These are phyloP conservation scores for Alternaria brassicae DNA, from an alignment of 2,329 filamentous ascomycete genomes.

Conservation along the genomic window DNA sequence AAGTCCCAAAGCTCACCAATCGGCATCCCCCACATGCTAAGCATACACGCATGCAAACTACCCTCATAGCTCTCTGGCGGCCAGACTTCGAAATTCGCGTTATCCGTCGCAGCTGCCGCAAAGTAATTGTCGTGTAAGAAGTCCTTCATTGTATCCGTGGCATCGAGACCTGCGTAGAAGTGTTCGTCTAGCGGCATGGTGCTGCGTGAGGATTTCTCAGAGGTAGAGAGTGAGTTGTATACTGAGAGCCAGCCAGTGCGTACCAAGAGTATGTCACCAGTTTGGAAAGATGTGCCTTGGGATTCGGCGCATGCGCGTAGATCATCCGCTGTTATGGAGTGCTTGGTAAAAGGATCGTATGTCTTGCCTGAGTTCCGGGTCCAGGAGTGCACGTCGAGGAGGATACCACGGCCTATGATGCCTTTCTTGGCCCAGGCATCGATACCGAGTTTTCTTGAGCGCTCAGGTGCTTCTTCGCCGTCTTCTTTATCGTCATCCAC, in stretches of 20 bases:
- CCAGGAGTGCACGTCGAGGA: conserved; percentile 60
- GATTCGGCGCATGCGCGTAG: conserved; percentile 27
- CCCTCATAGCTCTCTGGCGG: conserved; percentile 23
- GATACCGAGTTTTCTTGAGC: conserved; percentile 32
- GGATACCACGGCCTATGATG: conserved; percentile 63
- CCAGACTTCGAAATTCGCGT: conserved; percentile 45
- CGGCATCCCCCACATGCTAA: conserved; percentile 43
- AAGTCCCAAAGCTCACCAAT: conserved; percentile 49
- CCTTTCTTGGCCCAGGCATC: conserved; percentile 60
- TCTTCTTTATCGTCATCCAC: conserved; percentile 24
- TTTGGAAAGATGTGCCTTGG: conserved; percentile 28
- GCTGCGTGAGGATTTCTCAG: conserved; percentile 14
- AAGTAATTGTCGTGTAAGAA: conserved; percentile 74
- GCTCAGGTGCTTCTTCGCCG: conserved; percentile 10
- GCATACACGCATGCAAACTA: conserved; percentile 32
- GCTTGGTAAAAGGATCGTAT: conserved; percentile 32
- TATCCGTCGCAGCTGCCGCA: conserved; percentile 42
- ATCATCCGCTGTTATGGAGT: conserved; percentile 27
- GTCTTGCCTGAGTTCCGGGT: conserved; percentile 15
- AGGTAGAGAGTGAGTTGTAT: conserved; percentile 19
- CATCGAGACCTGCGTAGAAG: conserved; percentile 69
- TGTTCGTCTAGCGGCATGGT: conserved; percentile 23
- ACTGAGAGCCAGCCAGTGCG: conserved; percentile 34
- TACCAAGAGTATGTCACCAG: conserved; percentile 44
- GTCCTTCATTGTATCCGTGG: conserved; percentile 83